phyloP scores from a whole-genome alignment of 129 eudicot species.

The Flaveria brownii region DNA sequence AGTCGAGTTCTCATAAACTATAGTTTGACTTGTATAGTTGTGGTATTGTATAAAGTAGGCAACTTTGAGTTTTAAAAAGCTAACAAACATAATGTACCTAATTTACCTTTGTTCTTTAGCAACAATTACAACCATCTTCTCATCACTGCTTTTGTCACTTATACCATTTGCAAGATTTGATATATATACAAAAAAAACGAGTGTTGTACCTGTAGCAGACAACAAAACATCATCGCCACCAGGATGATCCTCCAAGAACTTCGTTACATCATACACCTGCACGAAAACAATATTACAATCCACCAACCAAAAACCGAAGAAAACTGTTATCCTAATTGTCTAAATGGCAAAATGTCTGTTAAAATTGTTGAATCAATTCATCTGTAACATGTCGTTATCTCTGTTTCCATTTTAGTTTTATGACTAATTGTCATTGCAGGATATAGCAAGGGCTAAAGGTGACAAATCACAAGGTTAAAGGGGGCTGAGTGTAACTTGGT shows the following conservation, averaged over 20 bases:
- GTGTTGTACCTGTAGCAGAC: slow-evolving; percentile 72
- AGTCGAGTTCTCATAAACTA: neutral
- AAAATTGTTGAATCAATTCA: too few species aligned
- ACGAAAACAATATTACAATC: slow-evolving; percentile 11
- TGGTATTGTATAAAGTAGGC: neutral
- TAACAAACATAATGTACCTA: neutral
- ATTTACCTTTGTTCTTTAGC: neutral
- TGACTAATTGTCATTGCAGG: too few species aligned
- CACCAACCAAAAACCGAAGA: neutral
- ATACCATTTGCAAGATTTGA: neutral
- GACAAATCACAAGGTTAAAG: too few species aligned
- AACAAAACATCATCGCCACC: slow-evolving; percentile 94
- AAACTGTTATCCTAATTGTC: neutral
- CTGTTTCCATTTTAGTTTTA: too few species aligned
- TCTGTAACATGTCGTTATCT: too few species aligned
- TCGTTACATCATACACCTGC: slow-evolving; percentile 91
- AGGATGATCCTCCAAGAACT: slow-evolving; percentile 95
- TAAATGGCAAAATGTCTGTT: neutral
- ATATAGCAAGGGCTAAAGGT: too few species aligned
- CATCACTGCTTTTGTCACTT: neutral
- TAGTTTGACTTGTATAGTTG: neutral
- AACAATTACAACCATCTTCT: slow-evolving; percentile 10
- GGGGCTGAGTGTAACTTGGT: too few species aligned
- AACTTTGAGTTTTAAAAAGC: slow-evolving; percentile 8
- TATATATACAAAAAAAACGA: slow-evolving; percentile 4